Evolutionary conservation across 148 eudicot species (phyloP), one percentile per base, ranked within the genome.

Genomic region (Rhododendron griersonianum): DNA sequence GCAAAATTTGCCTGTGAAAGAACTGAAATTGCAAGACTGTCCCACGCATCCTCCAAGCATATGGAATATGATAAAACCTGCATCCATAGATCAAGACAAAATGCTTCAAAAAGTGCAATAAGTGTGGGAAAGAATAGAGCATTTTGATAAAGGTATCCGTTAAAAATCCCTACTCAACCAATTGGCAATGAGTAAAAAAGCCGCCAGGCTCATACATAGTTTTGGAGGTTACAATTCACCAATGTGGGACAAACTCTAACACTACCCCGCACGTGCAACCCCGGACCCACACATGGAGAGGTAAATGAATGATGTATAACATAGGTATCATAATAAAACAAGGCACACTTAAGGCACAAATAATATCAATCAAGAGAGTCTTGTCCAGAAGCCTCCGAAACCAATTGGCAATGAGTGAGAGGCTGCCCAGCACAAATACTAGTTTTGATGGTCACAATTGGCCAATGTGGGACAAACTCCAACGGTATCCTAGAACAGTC

Each of bases 11-110:
- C 99, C 99, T 97, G 93, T 78, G 91, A 92, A 30, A 95, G 86
- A 88, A 92, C 92, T 86, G 94, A 87, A 86, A 95, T 90, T 37
- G 93, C 98, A 88, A 94, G 93, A 87, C 89, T 85, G 88, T 93
- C 91, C 96, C 98, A 95, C 73, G 95, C 89, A 89, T 92, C 95
- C 87, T 90, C 98, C 89, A 87, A 86, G 83, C 86, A 89, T 84
- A 93, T 92, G 88, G 88, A 90, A 87, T 92, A 93, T 39, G 92
- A 91, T 87, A 95, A 93, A 61, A 95, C 95, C 99, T 97, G 95
- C 87, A 90, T 83, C 79, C 87, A 90, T 80, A 84, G 87, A 51
- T 48, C 51, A 33, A 35, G 53, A 57, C 7, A 84, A 59, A 45
- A 71, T 55, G 30, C 30, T 55, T 80, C 3, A 45, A 48, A 51